These are phyloP conservation scores for Incumbomyces lentus DNA, from an alignment of 2,329 filamentous ascomycete genomes.

Conservation along the genomic window DNA sequence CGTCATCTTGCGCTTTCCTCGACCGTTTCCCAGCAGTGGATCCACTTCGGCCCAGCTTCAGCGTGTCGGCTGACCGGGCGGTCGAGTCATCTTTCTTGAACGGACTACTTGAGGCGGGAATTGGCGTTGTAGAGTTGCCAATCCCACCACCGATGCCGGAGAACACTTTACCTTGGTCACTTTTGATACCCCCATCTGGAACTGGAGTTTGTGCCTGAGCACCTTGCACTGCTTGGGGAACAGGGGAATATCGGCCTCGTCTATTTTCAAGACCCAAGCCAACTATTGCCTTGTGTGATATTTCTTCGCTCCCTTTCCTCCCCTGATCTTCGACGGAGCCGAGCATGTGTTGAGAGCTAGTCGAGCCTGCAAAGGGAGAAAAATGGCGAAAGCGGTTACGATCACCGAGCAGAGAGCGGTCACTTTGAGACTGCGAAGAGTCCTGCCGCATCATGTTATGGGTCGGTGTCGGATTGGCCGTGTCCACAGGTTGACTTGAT, in stretches of 20 bases:
- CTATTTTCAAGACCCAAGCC: slow-evolving; percentile 63
- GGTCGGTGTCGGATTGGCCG: background rate
- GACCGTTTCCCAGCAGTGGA: slow-evolving; percentile 48
- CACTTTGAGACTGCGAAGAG: slow-evolving; percentile 20
- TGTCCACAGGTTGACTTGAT: slow-evolving; percentile 6
- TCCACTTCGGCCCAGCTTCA: slow-evolving; percentile 30
- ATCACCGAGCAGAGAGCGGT: slow-evolving; percentile 19
- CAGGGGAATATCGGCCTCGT: slow-evolving; percentile 71
- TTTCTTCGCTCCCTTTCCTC: slow-evolving; percentile 43
- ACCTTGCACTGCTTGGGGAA: slow-evolving; percentile 88
- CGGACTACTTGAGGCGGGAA: slow-evolving; percentile 30
- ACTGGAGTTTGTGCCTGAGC: slow-evolving; percentile 72
- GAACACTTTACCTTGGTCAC: slow-evolving; percentile 89
- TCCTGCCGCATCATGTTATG: slow-evolving; percentile 19
- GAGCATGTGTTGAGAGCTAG: slow-evolving; percentile 23
- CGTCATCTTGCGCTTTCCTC: slow-evolving; percentile 67
- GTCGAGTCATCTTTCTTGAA: slow-evolving; percentile 41
- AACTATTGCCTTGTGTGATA: slow-evolving; percentile 59
- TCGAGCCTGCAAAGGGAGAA: slow-evolving; percentile 26
- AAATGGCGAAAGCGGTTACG: slow-evolving; percentile 25
- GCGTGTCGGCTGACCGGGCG: slow-evolving; percentile 31
- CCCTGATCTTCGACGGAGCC: slow-evolving; percentile 28
- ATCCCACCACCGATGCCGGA: slow-evolving; percentile 74
- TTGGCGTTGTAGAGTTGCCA: slow-evolving; percentile 38
- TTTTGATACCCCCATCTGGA: slow-evolving; percentile 84